Evolutionary conservation across 2,329 filamentous ascomycete species (phyloP).

Genomic region (Talaromyces sp.): DNA sequence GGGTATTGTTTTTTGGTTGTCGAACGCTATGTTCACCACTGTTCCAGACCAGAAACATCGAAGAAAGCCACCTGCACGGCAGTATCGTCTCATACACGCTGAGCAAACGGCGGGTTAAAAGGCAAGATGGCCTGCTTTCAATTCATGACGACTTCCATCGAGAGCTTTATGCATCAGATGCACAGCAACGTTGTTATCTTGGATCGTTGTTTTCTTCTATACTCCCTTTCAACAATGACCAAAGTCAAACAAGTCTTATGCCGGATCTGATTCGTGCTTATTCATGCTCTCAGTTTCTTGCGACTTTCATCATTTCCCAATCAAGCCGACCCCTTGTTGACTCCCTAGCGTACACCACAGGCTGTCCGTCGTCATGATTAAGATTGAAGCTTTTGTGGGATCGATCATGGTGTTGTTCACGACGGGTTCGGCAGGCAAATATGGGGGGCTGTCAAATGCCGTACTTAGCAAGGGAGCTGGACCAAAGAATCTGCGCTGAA

Average conservation of each 20-base stretch:
- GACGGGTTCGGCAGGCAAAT: conserved; percentile 65
- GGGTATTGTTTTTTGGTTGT: not conserved
- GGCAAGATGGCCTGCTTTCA: conserved; percentile 31
- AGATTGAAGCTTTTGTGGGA: conserved; percentile 51
- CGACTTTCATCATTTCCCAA: conserved; percentile 52
- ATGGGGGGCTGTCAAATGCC: conserved; percentile 54
- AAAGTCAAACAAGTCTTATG: not conserved
- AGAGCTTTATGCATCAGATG: conserved; percentile 54
- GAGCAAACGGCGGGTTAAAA: conserved; percentile 27
- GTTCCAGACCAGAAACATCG: no score
- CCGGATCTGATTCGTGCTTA: not conserved
- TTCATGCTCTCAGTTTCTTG: not conserved
- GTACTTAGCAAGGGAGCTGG: conserved; percentile 44
- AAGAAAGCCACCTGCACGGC: conserved; percentile 28
- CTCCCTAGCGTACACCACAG: conserved; percentile 62
- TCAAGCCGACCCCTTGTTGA: conserved; percentile 57
- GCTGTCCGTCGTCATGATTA: conserved; percentile 66
- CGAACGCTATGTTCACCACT: no score
- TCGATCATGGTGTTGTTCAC: conserved; percentile 57
- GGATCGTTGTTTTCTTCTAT: conserved; percentile 47
- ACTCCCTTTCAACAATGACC: conserved; percentile 22
- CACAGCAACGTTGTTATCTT: conserved; percentile 53
- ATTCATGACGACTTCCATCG: conserved; percentile 45
- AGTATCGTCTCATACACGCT: conserved; percentile 50
- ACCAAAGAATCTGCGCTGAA: conserved; percentile 29